Percentiles rank a stretch among this genome's conserved stretches.
Conservation (phyloP, 345 rosid species). For the Arabis hirsuta region DNA sequence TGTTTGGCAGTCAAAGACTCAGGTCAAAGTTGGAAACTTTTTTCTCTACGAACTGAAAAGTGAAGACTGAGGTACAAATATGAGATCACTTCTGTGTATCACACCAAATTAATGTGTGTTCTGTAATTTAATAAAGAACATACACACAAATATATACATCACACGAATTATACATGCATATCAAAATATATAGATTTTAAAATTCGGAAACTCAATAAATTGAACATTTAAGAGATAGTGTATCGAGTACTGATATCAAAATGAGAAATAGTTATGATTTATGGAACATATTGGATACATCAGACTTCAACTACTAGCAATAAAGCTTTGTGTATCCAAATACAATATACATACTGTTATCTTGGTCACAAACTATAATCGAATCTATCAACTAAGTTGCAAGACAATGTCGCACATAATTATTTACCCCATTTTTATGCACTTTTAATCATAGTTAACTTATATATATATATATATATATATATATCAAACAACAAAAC, state of each 20-base stretch:
- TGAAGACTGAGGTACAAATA: not conserved
- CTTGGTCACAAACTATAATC: slow-evolving; percentile 21
- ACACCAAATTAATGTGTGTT: not conserved
- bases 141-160: not conserved
- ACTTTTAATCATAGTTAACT: slow-evolving; percentile 13
- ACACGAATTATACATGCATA: not conserved
- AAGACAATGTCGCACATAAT: slow-evolving; percentile 37
- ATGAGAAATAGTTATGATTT: not conserved
- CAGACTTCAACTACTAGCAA: not conserved
- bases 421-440: slow-evolving; percentile 37
- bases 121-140: not conserved
- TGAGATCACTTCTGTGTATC: slow-evolving; percentile 13
- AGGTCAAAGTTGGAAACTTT: slow-evolving; percentile 15
- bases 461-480: slow-evolving; percentile 11
- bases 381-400: slow-evolving; percentile 33
- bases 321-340: slow-evolving; percentile 23
- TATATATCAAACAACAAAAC: slow-evolving; percentile 17
- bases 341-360: slow-evolving; percentile 23
- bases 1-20: slow-evolving; percentile 12
- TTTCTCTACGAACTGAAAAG: slow-evolving; percentile 2
- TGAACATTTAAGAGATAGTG: not conserved
- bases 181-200: not conserved
- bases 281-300: not conserved
- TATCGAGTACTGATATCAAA: not conserved
- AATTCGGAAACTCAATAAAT: slow-evolving; percentile 3